Evolutionary conservation across 1,284 basidiomycete species (phyloP).

Genomic region (Cutaneotrichosporon sp.): DNA sequence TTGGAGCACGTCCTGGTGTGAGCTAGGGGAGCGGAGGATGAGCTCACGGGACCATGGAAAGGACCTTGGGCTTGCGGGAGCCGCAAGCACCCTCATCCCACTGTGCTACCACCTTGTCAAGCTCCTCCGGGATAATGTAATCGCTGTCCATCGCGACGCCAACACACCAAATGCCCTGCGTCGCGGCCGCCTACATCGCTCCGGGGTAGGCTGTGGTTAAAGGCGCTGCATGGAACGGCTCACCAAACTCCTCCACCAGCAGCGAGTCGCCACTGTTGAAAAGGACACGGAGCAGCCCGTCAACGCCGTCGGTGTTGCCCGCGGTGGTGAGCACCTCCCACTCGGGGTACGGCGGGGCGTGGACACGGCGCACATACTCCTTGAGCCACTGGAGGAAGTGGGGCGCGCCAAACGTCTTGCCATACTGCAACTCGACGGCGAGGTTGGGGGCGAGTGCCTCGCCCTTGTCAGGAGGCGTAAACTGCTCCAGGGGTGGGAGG

Average conservation of each 20-base stretch:
- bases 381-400: slow-evolving; percentile 38
- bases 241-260: slow-evolving; percentile 48
- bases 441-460: slow-evolving; percentile 36
- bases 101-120: slow-evolving; percentile 61
- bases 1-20: no score
- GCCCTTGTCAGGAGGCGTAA: slow-evolving; percentile 27
- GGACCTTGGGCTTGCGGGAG: no score
- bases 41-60: no score
- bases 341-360: slow-evolving; percentile 34
- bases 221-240: slow-evolving; percentile 6
- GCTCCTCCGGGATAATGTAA: slow-evolving; percentile 61
- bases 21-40: no score
- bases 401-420: slow-evolving; percentile 34
- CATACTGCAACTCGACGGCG: slow-evolving; percentile 40
- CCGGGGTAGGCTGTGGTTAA: slow-evolving; percentile 59
- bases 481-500: slow-evolving; percentile 31
- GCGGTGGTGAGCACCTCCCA: slow-evolving; percentile 41
- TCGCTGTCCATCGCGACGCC: slow-evolving; percentile 72
- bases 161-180: slow-evolving; percentile 60
- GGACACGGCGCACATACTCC: slow-evolving; percentile 34
- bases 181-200: slow-evolving; percentile 55
- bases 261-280: slow-evolving; percentile 40
- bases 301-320: slow-evolving; percentile 44
- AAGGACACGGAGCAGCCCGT: slow-evolving; percentile 37
- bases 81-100: slow-evolving; percentile 66